phyloP scores from a whole-genome alignment of 164 flowering plant genomes.

The Aristolochia californica region DNA sequence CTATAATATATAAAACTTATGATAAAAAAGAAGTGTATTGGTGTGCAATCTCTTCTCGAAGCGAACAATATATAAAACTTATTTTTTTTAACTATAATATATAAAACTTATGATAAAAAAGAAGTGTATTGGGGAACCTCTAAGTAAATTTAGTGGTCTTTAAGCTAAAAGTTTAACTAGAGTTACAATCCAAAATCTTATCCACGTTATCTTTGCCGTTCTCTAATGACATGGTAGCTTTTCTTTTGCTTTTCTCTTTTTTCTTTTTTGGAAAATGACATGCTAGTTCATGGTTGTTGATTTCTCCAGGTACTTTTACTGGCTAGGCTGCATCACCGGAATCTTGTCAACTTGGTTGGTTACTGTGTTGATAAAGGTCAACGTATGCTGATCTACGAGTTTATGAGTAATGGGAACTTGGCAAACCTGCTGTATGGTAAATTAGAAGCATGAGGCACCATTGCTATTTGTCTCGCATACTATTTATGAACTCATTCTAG shows the following conservation, averaged over 20 bases:
- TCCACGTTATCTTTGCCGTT: too few relatives aligned
- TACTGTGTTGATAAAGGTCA: constrained; percentile 94
- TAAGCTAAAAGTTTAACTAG: too few relatives aligned
- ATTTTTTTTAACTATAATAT: too few relatives aligned
- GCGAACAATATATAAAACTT: too few relatives aligned
- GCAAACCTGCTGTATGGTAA: constrained; percentile 60
- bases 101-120: too few relatives aligned
- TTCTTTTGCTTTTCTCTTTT: constrained; percentile 1
- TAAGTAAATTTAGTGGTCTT: too few relatives aligned
- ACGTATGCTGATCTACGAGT: constrained; percentile 77
- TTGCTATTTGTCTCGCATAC: background rate
- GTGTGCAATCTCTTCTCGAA: too few relatives aligned
- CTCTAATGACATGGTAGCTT: background rate
- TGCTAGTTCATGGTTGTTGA: background rate
- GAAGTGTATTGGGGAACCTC: too few relatives aligned
- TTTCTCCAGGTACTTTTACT: constrained; percentile 63
- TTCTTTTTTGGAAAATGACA: background rate
- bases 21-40: too few relatives aligned
- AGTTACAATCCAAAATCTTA: too few relatives aligned
- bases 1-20: too few relatives aligned
- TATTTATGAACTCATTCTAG: background rate
- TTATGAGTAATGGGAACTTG: constrained; percentile 93
- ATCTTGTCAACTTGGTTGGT: constrained; percentile 94
- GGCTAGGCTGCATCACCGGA: constrained; percentile 88
- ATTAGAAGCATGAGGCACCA: constrained; percentile 8